Evolutionary conservation across 208 protist species (phyloP).

Genomic region (Plasmodiophora brassicae): DNA sequence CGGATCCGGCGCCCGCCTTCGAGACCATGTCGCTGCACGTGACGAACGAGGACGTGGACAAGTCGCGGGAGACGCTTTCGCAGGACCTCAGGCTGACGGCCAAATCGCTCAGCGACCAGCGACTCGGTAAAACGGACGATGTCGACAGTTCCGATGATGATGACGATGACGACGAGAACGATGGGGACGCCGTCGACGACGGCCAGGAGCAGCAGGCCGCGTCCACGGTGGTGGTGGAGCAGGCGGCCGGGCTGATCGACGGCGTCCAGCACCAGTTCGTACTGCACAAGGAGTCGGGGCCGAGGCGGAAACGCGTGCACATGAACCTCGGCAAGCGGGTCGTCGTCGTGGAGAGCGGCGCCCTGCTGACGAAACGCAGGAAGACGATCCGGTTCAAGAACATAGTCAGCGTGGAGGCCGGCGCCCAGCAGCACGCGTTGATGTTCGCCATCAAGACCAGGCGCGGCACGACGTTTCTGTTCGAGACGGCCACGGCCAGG

Average conservation of each 20-base stretch:
- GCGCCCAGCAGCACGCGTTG: neutral
- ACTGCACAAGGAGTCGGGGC: neutral
- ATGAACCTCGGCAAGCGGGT: neutral
- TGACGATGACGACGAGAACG: neutral
- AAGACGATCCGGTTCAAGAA: neutral
- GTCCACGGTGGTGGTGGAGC: no score
- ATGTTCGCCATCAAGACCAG: neutral
- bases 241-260: neutral
- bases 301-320: neutral
- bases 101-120: neutral
- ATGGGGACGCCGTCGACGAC: neutral
- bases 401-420: neutral
- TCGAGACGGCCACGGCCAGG: neutral
- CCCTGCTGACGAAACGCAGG: neutral
- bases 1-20: neutral
- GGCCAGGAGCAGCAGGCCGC: no score
- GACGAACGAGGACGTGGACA: neutral
- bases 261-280: neutral
- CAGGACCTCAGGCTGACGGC: neutral
- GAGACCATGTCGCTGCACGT: no score
- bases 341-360: neutral
- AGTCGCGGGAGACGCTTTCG: neutral
- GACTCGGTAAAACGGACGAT: neutral
- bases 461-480: neutral
- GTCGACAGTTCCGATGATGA: neutral